Percentiles rank a stretch among this genome's conserved stretches.
phyloP scores from a whole-genome alignment of 2,329 filamentous ascomycete genomes.

The Incumbomyces lentus region DNA sequence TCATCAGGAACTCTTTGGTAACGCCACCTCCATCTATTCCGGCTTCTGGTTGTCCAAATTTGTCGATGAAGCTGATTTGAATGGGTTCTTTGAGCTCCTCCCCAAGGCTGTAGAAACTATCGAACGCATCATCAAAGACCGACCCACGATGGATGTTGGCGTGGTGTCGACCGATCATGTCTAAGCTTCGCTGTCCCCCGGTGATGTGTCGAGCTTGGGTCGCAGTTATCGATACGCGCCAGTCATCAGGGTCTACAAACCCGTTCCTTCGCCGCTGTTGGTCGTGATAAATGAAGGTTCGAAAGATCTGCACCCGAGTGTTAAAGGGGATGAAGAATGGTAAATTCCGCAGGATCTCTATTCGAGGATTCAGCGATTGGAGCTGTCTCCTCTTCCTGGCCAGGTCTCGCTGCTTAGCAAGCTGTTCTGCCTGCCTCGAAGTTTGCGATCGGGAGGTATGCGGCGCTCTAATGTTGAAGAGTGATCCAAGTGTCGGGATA shows the following conservation, averaged over 20 bases:
- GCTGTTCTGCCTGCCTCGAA: slow-evolving; percentile 12
- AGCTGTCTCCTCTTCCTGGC: slow-evolving; percentile 58
- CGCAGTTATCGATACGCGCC: slow-evolving; percentile 54
- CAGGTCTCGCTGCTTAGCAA: slow-evolving; percentile 31
- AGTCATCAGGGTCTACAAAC: slow-evolving; percentile 60
- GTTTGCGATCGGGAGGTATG: slow-evolving; percentile 15
- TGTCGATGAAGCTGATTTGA: slow-evolving; percentile 90
- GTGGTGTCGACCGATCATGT: slow-evolving; percentile 50
- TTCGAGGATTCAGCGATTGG: slow-evolving; percentile 69
- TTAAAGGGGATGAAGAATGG: slow-evolving; percentile 93
- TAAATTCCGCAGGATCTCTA: slow-evolving; percentile 90
- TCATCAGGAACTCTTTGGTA: slow-evolving; percentile 92
- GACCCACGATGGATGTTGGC: slow-evolving; percentile 68
- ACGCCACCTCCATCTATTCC: slow-evolving; percentile 96
- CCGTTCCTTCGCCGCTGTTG: slow-evolving; percentile 61
- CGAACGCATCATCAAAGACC: slow-evolving; percentile 76
- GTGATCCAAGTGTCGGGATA: slow-evolving; percentile 27
- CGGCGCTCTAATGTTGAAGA: slow-evolving; percentile 19
- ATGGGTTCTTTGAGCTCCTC: slow-evolving; percentile 88
- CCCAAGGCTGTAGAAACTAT: slow-evolving; percentile 69
- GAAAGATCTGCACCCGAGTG: slow-evolving; percentile 82
- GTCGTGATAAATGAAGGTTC: slow-evolving; percentile 81
- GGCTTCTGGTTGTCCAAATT: slow-evolving; percentile 76
- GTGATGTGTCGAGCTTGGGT: slow-evolving; percentile 30
- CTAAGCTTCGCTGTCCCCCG: slow-evolving; percentile 30